Evolutionary conservation across 148 eudicot species (phyloP).

Genomic region (Rhododendron molle): DNA sequence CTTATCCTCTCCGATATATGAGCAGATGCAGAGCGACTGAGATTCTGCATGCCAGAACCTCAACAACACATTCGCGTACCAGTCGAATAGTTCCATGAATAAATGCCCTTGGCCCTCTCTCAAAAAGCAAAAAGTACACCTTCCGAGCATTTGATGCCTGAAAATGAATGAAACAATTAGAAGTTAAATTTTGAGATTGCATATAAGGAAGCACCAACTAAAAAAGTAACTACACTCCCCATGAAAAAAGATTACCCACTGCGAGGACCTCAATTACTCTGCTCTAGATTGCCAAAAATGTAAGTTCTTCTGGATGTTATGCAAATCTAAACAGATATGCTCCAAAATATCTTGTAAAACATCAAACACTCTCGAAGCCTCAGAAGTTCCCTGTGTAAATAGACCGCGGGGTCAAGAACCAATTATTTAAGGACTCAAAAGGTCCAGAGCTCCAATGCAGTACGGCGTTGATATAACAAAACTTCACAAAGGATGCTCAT

Average conservation of each 20-base stretch:
- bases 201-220: background rate
- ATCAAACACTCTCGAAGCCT: constrained; percentile 56
- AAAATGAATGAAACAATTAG: background rate
- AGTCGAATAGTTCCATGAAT: constrained; percentile 52
- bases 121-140: constrained; percentile 77
- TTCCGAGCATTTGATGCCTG: constrained; percentile 77
- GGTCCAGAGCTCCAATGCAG: background rate
- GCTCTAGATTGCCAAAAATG: constrained; percentile 84
- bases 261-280: constrained; percentile 27
- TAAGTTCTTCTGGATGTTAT: constrained; percentile 70
- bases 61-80: constrained; percentile 51
- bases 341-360: constrained; percentile 83
- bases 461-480: background rate
- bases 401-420: background rate
- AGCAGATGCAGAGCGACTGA: constrained; percentile 58
- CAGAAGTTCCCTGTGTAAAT: constrained; percentile 49
- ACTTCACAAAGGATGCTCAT: background rate
- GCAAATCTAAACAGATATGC: constrained; percentile 60
- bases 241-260: background rate
- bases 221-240: background rate
- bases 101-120: constrained; percentile 90
- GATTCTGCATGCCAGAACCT: constrained; percentile 61
- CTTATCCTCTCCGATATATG: constrained; percentile 73
- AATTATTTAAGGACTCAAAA: background rate
- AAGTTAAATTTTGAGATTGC: background rate